Base-by-base conservation (phyloP, 225 moss, liverwort and hornwort species). In the Neckera pumila region DNA sequence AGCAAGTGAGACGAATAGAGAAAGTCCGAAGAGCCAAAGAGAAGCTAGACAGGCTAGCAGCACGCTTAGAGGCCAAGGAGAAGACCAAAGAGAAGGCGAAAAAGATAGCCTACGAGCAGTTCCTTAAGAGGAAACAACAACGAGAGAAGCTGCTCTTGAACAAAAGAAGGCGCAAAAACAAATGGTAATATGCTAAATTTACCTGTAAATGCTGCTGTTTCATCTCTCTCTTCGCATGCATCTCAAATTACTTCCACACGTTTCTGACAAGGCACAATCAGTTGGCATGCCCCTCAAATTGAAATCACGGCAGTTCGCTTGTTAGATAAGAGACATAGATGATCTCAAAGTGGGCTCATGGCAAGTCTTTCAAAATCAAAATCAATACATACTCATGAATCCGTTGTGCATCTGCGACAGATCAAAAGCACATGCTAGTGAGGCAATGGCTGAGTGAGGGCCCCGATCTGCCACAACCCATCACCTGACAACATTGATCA, bases 1-100 rank as follows among this genome's bases (percentile, higher is more conserved):
- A 80, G 43, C 67, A 91, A 33, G 54, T 10, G 14, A 75, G 64
- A 71, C 85, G 59, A 65, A 82, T 30, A 82, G 82, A 82, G 12
- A 85, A 78, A 85, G 73, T 88, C 13, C 62, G 57, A 63, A 85
- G 89, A 62, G 85, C 91, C 70, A 89, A 88, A 64, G 64, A 18
- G 61, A 89, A 89, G 87, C 72, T 91, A 59, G 87, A 70, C 49
- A 76, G 76, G 77, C 63, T 91, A 11, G 87, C 89, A 27, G 33
- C 78, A 18, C 91, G 87, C 85, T 49, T 85, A 10, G 82, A 85
- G 77, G 78, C 87, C 53, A 75, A 85, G 58, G 87, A 87, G 85
- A 91, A 84, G 87, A 76, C 45, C 20, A 53, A 84, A 60, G 81
- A 76, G 76, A 89, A 84, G 67, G 81, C 87, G 19, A 49, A 28